Evolutionary conservation across 805 yeast species (phyloP), one percentile per base, ranked within the genome.

Genomic region (Kodamaea neixiangensis): DNA sequence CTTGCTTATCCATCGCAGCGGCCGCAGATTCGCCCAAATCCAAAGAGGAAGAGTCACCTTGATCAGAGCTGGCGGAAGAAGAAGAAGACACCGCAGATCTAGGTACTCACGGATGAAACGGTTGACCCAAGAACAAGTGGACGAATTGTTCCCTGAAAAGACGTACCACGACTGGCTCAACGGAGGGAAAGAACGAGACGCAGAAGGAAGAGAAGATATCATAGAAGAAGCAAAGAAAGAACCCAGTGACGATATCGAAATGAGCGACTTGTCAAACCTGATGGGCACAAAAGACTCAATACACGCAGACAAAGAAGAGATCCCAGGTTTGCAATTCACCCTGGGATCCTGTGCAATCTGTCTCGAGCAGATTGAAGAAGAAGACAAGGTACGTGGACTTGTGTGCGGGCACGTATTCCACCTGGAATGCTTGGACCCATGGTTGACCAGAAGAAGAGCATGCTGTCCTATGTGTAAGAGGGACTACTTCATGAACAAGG

Each of bases 371-470:
- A 75, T 86, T 49, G 86, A 81, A 55, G 78, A 78, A 46, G 83
- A 77, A 11, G 89, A 86, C 47, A 62, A 66, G 1, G 89, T 89
- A 1, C 79, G 96, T 46, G 89, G 89, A 0, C 73, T 89, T 41
- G 72, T 87, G 9, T 89, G 96, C 69, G 90, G 91, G 2, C 96
- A 89, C 66, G 90, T 86, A 2, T 89, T 84, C 76, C 96, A 89
- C 61, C 75, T 84, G 18, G 85, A 78, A 14, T 89, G 96, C 67
- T 77, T 89, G 48, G 90, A 86, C 55, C 92, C 92, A 1, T 89
- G 96, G 96, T 71, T 89, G 44, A 83, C 82, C 2, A 79, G 80
- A 55, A 73, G 93, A 57, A 77, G 86, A 44, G 92, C 91, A 0
- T 85, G 89, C 58, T 89, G 96, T 63, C 96, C 96, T 7, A 82